Evolutionary conservation across 805 yeast species (phyloP).

Genomic region (Peterozyma xylosa): DNA sequence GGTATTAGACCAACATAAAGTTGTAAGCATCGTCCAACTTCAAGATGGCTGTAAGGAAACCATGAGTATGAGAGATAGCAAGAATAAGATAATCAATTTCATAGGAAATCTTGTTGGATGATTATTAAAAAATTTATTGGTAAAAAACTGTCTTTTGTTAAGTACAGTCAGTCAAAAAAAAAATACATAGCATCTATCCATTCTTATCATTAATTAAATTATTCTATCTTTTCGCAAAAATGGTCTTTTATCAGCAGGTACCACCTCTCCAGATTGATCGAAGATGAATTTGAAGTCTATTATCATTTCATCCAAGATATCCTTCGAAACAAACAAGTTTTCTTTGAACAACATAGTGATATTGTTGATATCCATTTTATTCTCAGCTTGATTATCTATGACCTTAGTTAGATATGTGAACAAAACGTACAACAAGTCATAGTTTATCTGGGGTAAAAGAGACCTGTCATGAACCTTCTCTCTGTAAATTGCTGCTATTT

Average conservation of each 20-base stretch:
- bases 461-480: constrained; percentile 22
- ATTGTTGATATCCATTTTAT: constrained; percentile 82
- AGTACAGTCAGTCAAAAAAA: too few species aligned
- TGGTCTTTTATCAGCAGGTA: constrained; percentile 3
- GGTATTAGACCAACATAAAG: too few species aligned
- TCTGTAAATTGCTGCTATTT: constrained; percentile 15
- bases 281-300: constrained; percentile 17
- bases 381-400: constrained; percentile 47
- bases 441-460: constrained; percentile 47
- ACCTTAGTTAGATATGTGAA: constrained; percentile 63
- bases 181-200: too few species aligned
- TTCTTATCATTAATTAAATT: too few species aligned
- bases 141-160: too few species aligned
- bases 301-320: constrained; percentile 22
- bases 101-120: too few species aligned
- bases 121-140: too few species aligned
- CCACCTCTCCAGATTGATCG: constrained; percentile 1
- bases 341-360: constrained; percentile 30
- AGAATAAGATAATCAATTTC: too few species aligned
- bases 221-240: constrained; percentile 1
- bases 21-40: too few species aligned
- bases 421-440: constrained; percentile 55
- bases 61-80: too few species aligned
- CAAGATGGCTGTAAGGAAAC: too few species aligned
- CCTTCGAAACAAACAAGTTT: constrained; percentile 25